Evolutionary conservation across 495 filamentous ascomycete genomes (phyloP), one percentile per base, ranked within the genome.

Genomic region (Talaromyces stipitatus): DNA sequence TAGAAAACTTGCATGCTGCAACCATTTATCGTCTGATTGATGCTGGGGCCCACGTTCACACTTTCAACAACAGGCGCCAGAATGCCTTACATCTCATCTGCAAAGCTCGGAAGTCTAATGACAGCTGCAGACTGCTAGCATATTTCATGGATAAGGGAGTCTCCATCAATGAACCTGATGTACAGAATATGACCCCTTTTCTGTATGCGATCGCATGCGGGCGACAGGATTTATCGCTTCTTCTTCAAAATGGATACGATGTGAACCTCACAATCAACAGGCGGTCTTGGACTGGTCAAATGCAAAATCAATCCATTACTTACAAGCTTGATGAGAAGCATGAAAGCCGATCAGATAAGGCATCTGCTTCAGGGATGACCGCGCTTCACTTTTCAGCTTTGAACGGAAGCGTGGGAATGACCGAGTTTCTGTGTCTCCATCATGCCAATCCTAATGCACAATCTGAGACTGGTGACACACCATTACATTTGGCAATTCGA

Each of bases 401-500:
- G 50, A 53, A 32, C 27, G 28, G 50, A 30, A 30, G 22, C 4
- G 18, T 36, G 18, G 26, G 23, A 53, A 53, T 53, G 28, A 33
- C 28, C 16, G 28, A 53, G 2, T 53, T 30, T 12, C 28, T 53
- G 8, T 36, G 27, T 22, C 50, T 53, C 18, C 50, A 53, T 11
- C 10, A 33, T 53, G 50, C 50, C 29, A 53, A 53, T 53, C 50
- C 16, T 53, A 11, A 53, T 18, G 10, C 50, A 30, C 50, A 53
- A 53, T 53, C 27, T 11, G 50, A 33, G 1, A 32, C 24, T 11
- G 50, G 50, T 10, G 50, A 32, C 22, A 53, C 50, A 20, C 50
- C 50, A 30, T 53, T 53, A 27, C 50, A 53, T 53, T 18, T 53
- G 50, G 50, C 50, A 32, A 53, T 53, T 33, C 50, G 50, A 18